A percentile compares a stretch with the other conserved stretches of the same genome.
These are phyloP conservation scores for Cytospora paraplurivora DNA, from an alignment of 2,329 filamentous ascomycete species.

Conservation along the genomic window DNA sequence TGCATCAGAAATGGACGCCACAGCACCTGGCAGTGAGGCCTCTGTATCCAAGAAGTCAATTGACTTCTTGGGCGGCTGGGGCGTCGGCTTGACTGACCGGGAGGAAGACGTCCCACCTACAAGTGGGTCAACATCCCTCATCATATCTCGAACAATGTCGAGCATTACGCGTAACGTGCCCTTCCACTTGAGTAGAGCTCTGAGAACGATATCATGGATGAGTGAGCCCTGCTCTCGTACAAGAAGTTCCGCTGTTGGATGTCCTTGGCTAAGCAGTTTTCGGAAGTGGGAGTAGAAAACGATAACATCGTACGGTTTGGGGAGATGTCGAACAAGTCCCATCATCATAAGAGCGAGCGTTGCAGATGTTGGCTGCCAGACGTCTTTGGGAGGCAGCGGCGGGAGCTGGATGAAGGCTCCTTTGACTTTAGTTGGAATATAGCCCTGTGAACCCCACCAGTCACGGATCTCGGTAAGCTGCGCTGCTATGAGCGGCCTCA, in stretches of 20 bases:
- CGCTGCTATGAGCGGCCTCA: conserved; percentile 42
- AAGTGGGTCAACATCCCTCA: conserved; percentile 40
- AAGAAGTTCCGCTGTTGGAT: conserved; percentile 42
- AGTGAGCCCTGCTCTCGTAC: conserved; percentile 45
- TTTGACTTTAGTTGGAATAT: conserved; percentile 24
- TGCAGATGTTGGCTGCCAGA: conserved; percentile 40
- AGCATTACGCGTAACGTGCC: conserved; percentile 48
- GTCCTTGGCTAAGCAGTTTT: conserved; percentile 41
- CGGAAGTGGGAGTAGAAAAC: conserved; percentile 52
- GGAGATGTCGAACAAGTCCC: conserved; percentile 47
- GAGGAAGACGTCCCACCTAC: not conserved
- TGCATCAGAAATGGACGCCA: not conserved
- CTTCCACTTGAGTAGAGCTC: conserved; percentile 47
- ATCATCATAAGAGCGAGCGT: conserved; percentile 52
- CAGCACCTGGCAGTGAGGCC: not conserved
- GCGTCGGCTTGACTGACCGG: not conserved
- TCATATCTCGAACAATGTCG: conserved; percentile 54
- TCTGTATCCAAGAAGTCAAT: not conserved
- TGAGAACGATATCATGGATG: conserved; percentile 54
- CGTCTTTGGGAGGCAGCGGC: conserved; percentile 21
- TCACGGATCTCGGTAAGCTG: conserved; percentile 29
- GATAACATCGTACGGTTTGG: conserved; percentile 44
- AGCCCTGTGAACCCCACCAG: conserved; percentile 9
- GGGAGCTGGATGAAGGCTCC: conserved; percentile 30
- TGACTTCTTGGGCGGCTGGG: not conserved